Conservation (phyloP, 2,329 filamentous ascomycete species). For the Pseudocercospora macadamiae region DNA sequence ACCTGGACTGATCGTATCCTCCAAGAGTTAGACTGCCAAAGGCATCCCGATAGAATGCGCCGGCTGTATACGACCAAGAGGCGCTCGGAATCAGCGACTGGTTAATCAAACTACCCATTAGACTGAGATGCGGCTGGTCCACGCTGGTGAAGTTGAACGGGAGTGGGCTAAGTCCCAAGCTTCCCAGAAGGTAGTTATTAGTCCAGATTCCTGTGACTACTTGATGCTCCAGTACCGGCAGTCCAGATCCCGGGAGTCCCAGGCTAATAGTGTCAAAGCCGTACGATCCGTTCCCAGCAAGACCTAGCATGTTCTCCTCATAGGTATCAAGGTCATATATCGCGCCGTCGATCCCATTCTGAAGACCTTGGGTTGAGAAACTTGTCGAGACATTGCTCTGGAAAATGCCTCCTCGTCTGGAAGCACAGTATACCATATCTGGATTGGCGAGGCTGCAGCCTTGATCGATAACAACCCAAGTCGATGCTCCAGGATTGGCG, state of each 20-base stretch:
- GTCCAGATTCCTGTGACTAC: slow-evolving; percentile 29
- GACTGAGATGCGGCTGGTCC: slow-evolving; percentile 24
- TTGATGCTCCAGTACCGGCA: slow-evolving; percentile 34
- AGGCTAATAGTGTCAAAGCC: slow-evolving; percentile 41
- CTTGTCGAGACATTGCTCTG: no score
- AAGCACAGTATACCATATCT: no score
- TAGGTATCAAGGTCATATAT: no score
- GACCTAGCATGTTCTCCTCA: no score
- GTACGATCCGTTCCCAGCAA: slow-evolving; percentile 40
- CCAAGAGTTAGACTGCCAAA: slow-evolving; percentile 42
- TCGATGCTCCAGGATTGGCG: no score
- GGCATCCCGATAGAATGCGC: slow-evolving; percentile 31
- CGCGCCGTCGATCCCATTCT: no score
- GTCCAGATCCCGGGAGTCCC: slow-evolving; percentile 25
- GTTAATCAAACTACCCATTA: slow-evolving; percentile 24
- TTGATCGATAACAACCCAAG: no score
- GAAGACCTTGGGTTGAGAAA: no score
- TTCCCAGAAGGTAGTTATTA: slow-evolving; percentile 41
- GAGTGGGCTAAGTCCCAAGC: slow-evolving; percentile 34
- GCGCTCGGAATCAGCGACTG: slow-evolving; percentile 12
- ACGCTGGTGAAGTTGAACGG: slow-evolving; percentile 27
- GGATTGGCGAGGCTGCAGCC: no score
- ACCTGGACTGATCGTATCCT: slow-evolving; percentile 47
- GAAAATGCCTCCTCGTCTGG: no score
- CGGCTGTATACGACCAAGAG: slow-evolving; percentile 36